These are phyloP conservation scores for Glycine latifolia DNA, from an alignment of 306 rosid genomes.

Conservation along the genomic window DNA sequence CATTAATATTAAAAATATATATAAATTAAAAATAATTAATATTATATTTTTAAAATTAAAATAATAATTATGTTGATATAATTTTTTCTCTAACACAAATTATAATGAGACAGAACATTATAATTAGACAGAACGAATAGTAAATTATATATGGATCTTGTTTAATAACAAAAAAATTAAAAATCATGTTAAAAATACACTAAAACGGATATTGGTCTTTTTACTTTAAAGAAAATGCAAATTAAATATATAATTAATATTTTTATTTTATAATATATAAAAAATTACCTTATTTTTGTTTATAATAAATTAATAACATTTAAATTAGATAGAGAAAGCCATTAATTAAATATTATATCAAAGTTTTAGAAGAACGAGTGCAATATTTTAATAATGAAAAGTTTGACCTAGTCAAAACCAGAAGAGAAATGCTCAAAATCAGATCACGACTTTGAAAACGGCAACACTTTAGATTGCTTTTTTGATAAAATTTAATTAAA, in stretches of 20 bases:
- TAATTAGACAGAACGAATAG: background rate
- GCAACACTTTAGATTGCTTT: constrained; percentile 28
- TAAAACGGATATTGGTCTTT: background rate
- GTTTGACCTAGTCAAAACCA: constrained; percentile 43
- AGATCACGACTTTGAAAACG: constrained; percentile 46
- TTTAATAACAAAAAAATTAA: too few species aligned
- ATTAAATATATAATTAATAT: too few species aligned
- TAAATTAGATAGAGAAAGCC: background rate
- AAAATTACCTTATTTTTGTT: too few species aligned
- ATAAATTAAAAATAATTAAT: too few species aligned
- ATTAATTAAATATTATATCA: background rate
- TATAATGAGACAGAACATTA: too few species aligned
- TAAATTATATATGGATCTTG: background rate
- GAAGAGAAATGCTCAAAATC: background rate
- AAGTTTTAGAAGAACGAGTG: background rate
- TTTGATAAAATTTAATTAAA: constrained; percentile 24
- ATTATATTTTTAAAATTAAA: too few species aligned
- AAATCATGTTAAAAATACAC: background rate
- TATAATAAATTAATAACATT: too few species aligned
- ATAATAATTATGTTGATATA: too few species aligned
- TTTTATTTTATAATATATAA: too few species aligned
- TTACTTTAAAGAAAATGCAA: too few species aligned
- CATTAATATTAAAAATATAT: too few species aligned
- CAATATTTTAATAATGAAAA: background rate
- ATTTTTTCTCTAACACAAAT: too few species aligned